phyloP scores from a whole-genome alignment of 1,284 basidiomycete genomes.

The Hemileia vastatrix region DNA sequence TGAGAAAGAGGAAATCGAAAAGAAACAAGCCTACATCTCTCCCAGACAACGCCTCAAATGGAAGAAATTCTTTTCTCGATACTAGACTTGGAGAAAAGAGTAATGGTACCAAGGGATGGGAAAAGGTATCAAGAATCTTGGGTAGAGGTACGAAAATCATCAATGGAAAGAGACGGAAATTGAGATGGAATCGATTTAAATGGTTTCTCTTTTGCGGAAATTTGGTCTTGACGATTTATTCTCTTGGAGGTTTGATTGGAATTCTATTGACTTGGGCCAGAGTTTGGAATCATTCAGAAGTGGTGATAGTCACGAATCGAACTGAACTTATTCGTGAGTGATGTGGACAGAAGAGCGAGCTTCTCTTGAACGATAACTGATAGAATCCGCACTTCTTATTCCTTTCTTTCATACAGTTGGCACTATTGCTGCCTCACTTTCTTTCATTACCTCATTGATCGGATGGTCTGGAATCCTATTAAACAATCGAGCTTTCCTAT shows the following conservation, averaged over 20 bases:
- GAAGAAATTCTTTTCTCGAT: too few species aligned
- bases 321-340: conserved; percentile 53
- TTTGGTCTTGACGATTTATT: conserved; percentile 51
- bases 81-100: too few species aligned
- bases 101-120: too few species aligned
- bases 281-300: conserved; percentile 54
- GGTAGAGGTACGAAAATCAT: too few species aligned
- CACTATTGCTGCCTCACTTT: conserved; percentile 54
- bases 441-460: conserved; percentile 56
- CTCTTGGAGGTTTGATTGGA: conserved; percentile 52
- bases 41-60: too few species aligned
- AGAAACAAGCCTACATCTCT: neutral
- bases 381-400: neutral
- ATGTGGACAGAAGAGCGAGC: too few species aligned
- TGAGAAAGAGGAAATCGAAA: neutral
- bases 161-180: conserved; percentile 49
- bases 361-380: neutral
- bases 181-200: conserved; percentile 62
- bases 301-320: conserved; percentile 56
- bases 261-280: conserved; percentile 59
- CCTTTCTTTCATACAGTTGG: conserved; percentile 48
- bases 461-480: conserved; percentile 61
- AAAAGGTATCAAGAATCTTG: too few species aligned
- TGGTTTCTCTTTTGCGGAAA: conserved; percentile 57
- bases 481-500: conserved; percentile 63